phyloP scores from a whole-genome alignment of 2,329 filamentous ascomycete species.

The Aureobasidium sp. region DNA sequence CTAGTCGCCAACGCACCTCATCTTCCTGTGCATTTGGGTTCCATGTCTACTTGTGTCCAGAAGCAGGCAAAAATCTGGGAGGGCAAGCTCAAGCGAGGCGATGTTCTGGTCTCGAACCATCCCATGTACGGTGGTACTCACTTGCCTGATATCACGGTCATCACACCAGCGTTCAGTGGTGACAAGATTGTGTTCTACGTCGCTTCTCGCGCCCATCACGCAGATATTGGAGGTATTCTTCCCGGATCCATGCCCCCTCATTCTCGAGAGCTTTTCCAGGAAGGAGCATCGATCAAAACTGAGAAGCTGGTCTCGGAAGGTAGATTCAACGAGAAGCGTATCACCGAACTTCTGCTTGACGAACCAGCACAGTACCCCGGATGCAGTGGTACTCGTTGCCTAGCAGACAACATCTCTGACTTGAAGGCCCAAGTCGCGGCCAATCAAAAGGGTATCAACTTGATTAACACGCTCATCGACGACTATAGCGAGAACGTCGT shows the following conservation, averaged over 20 bases:
- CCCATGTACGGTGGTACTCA: conserved; percentile 79
- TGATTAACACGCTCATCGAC: conserved; percentile 64
- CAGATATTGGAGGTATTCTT: conserved; percentile 75
- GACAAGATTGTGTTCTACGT: conserved; percentile 74
- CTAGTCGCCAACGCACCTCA: conserved; percentile 72
- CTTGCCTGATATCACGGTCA: conserved; percentile 71
- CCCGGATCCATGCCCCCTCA: conserved; percentile 77
- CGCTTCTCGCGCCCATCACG: conserved; percentile 70
- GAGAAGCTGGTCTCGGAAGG: conserved; percentile 67
- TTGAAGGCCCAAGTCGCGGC: conserved; percentile 80
- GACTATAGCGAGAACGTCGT: conserved; percentile 73
- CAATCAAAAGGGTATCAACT: conserved; percentile 74
- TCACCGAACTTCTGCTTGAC: conserved; percentile 57
- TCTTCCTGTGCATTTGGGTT: conserved; percentile 71
- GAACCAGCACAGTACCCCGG: conserved; percentile 67
- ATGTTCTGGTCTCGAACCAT: conserved; percentile 77
- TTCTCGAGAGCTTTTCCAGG: conserved; percentile 51
- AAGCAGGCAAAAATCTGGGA: conserved; percentile 75
- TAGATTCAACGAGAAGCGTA: conserved; percentile 67
- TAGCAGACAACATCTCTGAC: conserved; percentile 78
- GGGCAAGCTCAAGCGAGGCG: conserved; percentile 66
- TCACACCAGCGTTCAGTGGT: conserved; percentile 69
- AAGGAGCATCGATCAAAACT: conserved; percentile 47
- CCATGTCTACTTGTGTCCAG: conserved; percentile 75
- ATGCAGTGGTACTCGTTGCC: conserved; percentile 68